Evolutionary conservation across 108 stramenopile species (phyloP).

Genomic region (Tribonema minus): DNA sequence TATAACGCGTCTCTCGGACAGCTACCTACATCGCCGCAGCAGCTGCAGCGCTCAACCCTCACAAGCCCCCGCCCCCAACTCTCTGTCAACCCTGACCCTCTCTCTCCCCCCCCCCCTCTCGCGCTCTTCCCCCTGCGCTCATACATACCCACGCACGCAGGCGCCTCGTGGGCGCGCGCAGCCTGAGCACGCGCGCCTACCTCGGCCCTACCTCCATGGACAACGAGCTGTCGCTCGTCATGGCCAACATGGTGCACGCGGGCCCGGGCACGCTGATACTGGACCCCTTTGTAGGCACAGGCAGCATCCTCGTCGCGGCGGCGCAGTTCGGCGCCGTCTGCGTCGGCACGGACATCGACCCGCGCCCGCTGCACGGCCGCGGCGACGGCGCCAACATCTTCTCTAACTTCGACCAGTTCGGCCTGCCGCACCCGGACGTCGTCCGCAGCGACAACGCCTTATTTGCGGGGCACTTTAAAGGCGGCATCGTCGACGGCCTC

Average conservation of each 20-base stretch:
- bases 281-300: constrained; percentile 97
- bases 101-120: too few species aligned
- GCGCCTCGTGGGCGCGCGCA: constrained; percentile 64
- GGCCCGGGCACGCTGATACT: constrained; percentile 60
- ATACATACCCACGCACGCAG: too few species aligned
- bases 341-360: constrained; percentile 90
- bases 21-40: too few species aligned
- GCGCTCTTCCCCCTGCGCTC: too few species aligned
- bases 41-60: too few species aligned
- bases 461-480: constrained; percentile 71
- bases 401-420: constrained; percentile 78
- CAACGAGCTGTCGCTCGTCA: constrained; percentile 65
- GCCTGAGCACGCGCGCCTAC: constrained; percentile 80
- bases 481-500: constrained; percentile 2
- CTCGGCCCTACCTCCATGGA: constrained; percentile 98
- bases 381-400: constrained; percentile 64
- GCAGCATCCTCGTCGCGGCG: constrained; percentile 72
- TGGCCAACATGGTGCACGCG: constrained; percentile 35
- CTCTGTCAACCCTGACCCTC: too few species aligned
- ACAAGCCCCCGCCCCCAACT: too few species aligned
- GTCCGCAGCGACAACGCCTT: constrained; percentile 82
- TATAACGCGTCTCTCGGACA: too few species aligned
- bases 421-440: constrained; percentile 80
- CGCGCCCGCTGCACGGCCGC: constrained; percentile 75
- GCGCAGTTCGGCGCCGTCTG: constrained; percentile 78